Evolutionary conservation across 2,329 filamentous ascomycete genomes (phyloP), one percentile per base, ranked within the genome.

Genomic region (Daldinia eschscholtzii): DNA sequence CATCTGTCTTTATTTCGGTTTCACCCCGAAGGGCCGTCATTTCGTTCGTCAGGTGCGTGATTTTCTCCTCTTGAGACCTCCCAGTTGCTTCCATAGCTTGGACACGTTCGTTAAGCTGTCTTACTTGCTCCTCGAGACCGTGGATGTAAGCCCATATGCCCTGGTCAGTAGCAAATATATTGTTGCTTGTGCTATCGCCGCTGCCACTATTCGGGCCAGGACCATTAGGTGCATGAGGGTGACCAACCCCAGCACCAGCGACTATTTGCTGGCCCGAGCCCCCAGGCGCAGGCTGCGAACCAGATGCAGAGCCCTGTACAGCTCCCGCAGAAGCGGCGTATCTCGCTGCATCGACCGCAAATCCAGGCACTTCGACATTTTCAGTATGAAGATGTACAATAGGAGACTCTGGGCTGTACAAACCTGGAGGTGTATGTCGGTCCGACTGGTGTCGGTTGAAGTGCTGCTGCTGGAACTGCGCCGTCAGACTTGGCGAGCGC

Each of bases 91-190:
- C 83, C 75, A 86, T 79, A 4, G 73, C 74, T 42, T 80, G 78
- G 18, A 85, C 77, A 57, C 81, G 81, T 37, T 86, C 84, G 41
- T 79, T 80, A 23, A 87, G 74, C 12, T 81, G 78, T 62, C 83
- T 83, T n/a, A 87, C 77, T 71, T 82, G 82, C 12, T 88, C 86
- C 75, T 95, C 92, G 57, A 95, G 82, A 18, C 85, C 86, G 64
- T 93, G 89, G 37, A 94, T 87, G 74, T 93, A 93, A 3, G 85
- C 82, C 91, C 91, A 93, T 7, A 94, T 82, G 46, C 89, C 89
- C 70, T 88, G 84, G 57, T 89, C 87, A 18, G 85, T 81, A 59
- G 88, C 83, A 78, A 93, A 91, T 67, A 93, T 84, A 73, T 93
- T 79, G 53, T 78, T 93, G 68, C 87, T 88, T 71, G 88, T 88